Percentiles rank a stretch among this genome's conserved stretches.
These are phyloP conservation scores for Melanomma pulvis-pyrius DNA, from an alignment of 495 filamentous ascomycete genomes.

Conservation along the genomic window DNA sequence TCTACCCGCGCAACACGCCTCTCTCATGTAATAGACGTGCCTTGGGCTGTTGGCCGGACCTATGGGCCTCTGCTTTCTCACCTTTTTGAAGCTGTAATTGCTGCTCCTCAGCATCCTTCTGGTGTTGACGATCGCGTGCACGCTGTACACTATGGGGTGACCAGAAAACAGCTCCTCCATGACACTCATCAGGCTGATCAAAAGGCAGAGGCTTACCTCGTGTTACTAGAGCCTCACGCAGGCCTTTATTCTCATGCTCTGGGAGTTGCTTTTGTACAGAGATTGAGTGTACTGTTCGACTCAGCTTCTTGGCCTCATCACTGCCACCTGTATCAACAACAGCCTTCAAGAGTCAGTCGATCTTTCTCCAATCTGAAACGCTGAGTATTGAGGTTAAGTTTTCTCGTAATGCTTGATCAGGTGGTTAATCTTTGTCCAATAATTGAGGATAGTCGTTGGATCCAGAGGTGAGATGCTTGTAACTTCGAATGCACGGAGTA, in stretches of 20 bases:
- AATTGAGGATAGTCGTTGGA: constrained; percentile 1
- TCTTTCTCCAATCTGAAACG: constrained; percentile 14
- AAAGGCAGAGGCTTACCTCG: not conserved
- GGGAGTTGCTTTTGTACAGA: constrained; percentile 3
- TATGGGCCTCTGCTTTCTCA: not conserved
- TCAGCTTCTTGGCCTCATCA: constrained; percentile 1
- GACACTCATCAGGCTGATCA: not conserved
- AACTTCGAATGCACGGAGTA: not conserved
- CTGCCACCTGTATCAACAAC: constrained; percentile 3
- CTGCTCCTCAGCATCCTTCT: not conserved
- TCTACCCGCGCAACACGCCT: not conserved
- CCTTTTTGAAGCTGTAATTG: not conserved
- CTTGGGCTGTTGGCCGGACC: not conserved
- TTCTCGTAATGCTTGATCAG: not conserved
- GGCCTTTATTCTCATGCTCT: constrained; percentile 5
- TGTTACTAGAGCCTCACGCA: not conserved
- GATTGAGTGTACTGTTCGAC: not conserved
- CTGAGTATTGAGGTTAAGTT: constrained; percentile 10
- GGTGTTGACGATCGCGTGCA: not conserved
- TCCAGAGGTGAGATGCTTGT: constrained; percentile 2
- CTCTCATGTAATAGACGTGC: not conserved
- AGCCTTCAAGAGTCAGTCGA: constrained; percentile 4
- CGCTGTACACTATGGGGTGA: not conserved
- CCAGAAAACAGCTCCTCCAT: constrained; percentile 9
- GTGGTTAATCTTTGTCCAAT: not conserved